Evolutionary conservation across 495 filamentous ascomycete species (phyloP), one percentile per base, ranked within the genome.

Genomic region (Talaromyces wortmannii): DNA sequence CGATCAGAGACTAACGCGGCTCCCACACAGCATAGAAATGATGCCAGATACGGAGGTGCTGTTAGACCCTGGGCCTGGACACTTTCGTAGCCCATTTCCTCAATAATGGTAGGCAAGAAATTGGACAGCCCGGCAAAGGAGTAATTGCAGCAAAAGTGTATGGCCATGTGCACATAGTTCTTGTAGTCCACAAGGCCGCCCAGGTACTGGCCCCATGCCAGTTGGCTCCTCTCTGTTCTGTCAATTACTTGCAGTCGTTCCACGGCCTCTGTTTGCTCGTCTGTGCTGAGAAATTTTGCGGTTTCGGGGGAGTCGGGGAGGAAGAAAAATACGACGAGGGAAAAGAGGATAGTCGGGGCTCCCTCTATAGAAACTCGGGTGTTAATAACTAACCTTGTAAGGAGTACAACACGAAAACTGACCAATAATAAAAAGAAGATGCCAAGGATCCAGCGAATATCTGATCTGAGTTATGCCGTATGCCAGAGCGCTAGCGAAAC

Each of bases 401-500:
- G 2, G 23, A 23, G 23, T 23, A 23, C 4, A 23, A n/a, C n/a
- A n/a, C n/a, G n/a, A 23, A 42, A 31, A 56, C 56, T 53, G 45
- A 63, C 65, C 65, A 36, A 66, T 66, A 15, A 68, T 64, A 50
- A 69, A 69, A 3, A 69, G 52, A 48, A 59, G 63, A 17, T 63
- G 50, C 66, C 66, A 69, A 29, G 63, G 57, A 17, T 58, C 59
- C 0, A 65, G 45, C 29, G 59, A 61, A 31, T 61, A 55, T 16
- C 55, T 55, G 42, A 67, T 67, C 15, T 63, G 64, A 0, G 85
- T 89, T 49, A 94, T 90, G 13, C 81, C 87, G 55, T 86, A 91
- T 1, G 89, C 88, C 7, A 92, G 71, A 18, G 84, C 83, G 32
- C 86, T 84, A 0, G 88, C 86, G 62, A 91, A 90, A 32, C 82